Evolutionary conservation across 2,329 filamentous ascomycete genomes (phyloP).

Genomic region (Cryphonectria naterciae): DNA sequence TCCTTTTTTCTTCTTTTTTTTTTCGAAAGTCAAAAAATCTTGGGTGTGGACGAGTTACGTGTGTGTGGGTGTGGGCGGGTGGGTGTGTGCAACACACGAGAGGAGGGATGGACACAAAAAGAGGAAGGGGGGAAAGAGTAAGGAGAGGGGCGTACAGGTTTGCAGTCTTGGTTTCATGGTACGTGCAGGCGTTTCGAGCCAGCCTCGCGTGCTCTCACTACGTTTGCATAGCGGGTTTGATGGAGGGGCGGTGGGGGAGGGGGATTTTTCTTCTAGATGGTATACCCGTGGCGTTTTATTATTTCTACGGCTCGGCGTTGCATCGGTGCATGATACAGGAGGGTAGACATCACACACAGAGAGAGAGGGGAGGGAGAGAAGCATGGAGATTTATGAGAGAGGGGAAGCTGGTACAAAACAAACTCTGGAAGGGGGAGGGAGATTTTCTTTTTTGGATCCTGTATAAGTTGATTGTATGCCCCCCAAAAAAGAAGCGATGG

Average conservation of each 20-base stretch:
- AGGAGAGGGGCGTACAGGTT: background rate
- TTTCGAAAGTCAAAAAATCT: background rate
- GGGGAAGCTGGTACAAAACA: background rate
- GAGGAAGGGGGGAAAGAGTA: background rate
- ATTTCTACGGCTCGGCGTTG: conserved; percentile 17
- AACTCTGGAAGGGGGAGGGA: background rate
- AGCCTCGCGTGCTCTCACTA: conserved; percentile 5
- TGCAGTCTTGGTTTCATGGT: conserved; percentile 1
- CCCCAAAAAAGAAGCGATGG: background rate
- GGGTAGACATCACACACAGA: background rate
- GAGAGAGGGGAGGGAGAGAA: background rate
- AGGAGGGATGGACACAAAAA: background rate
- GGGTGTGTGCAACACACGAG: background rate
- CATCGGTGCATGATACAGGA: conserved; percentile 7
- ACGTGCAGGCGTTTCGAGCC: background rate
- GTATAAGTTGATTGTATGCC: background rate
- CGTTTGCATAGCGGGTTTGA: conserved; percentile 19
- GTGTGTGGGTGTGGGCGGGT: background rate
- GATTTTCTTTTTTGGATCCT: background rate
- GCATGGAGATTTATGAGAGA: background rate
- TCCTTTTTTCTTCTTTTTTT: background rate
- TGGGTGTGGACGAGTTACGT: background rate
- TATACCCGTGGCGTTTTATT: conserved; percentile 24
- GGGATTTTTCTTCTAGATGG: conserved; percentile 9
- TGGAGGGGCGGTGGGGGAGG: background rate